Base-by-base conservation (phyloP, 345 rosid species). In the Xanthoceras sorbifolium region DNA sequence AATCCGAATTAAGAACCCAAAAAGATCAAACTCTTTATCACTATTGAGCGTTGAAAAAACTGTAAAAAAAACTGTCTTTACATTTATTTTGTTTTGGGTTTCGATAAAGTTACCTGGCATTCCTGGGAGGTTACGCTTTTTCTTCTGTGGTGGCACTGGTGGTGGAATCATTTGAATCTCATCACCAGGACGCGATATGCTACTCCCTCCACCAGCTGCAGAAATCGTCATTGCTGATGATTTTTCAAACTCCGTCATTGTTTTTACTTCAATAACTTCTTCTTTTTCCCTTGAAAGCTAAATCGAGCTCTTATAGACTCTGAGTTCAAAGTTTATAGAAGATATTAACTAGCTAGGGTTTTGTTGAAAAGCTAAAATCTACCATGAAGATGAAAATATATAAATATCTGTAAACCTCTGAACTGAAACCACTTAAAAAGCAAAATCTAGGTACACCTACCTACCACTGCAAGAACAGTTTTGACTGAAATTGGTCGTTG, bases 61-160 rank as follows among this genome's bases (percentile, higher is more conserved):
- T n/a, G n/a, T n/a, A n/a, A n/a, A n/a, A n/a, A n/a, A n/a, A n/a
- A n/a, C n/a, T n/a, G n/a, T n/a, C n/a, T n/a, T n/a, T n/a, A 17
- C 31, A 23, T 22, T 25, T 6, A 3, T 31, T 18, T 31, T 31
- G n/a, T 52, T 52, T 61, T 36, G 75, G 54, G 48, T 48, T 71
- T 69, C 69, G 36, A 25, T 50, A 36, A 74, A 38, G 59, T 69
- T 69, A 90, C 97, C 97, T 68, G 97, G 97, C 93, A 87, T 91
- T 84, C 97, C 97, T 12, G 97, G 97, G 80, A 90, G 97, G 70
- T 84, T 91, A 31, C 97, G 86, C 84, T 84, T 91, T 88, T 88
- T 91, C 88, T 86, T 91, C 54, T 81, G 69, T 28, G 84, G 68
- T 52, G 82, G 75, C 22, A 18, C 76, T 12, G 77, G 29, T 26